Evolutionary conservation across 1,139 yeast species (phyloP).

Genomic region (Candida glucosophila): DNA sequence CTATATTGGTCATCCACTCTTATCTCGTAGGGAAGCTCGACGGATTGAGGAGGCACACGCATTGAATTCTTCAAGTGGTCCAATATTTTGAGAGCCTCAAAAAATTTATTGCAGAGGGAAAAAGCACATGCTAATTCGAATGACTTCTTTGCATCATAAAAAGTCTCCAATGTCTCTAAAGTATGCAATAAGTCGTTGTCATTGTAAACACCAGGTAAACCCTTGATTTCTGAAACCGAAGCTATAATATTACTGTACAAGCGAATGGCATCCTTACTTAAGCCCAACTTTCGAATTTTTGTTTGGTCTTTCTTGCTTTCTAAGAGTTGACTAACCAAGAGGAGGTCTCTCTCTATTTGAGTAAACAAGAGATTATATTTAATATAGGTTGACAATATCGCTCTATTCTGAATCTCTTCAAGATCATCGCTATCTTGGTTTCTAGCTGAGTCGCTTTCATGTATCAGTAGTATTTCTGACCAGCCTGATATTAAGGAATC

Average conservation of each 20-base stretch:
- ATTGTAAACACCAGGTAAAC: constrained; percentile 85
- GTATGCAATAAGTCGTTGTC: constrained; percentile 61
- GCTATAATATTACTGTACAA: constrained; percentile 40
- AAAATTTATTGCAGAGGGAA: constrained; percentile 32
- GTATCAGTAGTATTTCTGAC: constrained; percentile 35
- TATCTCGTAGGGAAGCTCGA: constrained; percentile 15
- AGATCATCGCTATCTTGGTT: constrained; percentile 37
- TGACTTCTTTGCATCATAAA: constrained; percentile 36
- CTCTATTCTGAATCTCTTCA: constrained; percentile 60
- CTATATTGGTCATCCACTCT: constrained; percentile 32
- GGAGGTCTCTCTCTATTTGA: constrained; percentile 63
- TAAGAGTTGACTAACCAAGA: constrained; percentile 31
- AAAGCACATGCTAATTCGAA: constrained; percentile 43
- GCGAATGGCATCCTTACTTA: constrained; percentile 38
- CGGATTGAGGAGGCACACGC: constrained; percentile 10
- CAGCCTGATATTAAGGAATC: constrained; percentile 28
- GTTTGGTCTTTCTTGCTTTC: constrained; percentile 7
- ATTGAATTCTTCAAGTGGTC: constrained; percentile 24
- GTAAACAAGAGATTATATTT: constrained; percentile 60
- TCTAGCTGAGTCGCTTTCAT: constrained; percentile 39
- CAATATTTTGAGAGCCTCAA: constrained; percentile 49
- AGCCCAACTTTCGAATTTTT: constrained; percentile 17
- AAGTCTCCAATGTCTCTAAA: constrained; percentile 41
- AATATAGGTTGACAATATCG: constrained; percentile 67
- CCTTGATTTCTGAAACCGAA: constrained; percentile 51